Percentiles rank a stretch among this genome's conserved stretches.
Evolutionary conservation across 2,329 filamentous ascomycete genomes (phyloP).

Genomic region (Exophiala spinifera): DNA sequence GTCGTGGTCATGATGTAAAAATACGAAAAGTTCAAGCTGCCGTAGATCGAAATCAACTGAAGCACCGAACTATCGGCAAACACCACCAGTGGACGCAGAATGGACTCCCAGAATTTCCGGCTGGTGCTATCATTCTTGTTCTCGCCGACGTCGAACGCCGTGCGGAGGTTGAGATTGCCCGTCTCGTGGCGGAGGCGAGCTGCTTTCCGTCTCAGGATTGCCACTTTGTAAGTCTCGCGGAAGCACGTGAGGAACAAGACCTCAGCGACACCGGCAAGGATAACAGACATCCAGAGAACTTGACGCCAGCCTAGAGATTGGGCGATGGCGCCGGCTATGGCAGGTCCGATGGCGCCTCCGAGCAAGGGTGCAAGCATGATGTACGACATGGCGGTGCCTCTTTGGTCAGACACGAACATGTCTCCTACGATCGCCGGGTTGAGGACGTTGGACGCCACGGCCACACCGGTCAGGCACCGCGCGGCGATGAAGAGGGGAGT

Average conservation of each 20-base stretch:
- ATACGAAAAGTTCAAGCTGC: constrained; percentile 46
- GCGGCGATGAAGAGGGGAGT: constrained; percentile 41
- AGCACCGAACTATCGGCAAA: constrained; percentile 57
- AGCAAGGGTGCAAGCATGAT: constrained; percentile 58
- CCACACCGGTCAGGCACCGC: constrained; percentile 44
- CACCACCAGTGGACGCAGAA: constrained; percentile 56
- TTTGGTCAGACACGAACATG: constrained; percentile 56
- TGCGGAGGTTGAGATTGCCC: constrained; percentile 27
- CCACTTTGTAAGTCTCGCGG: constrained; percentile 35
- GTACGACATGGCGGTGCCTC: constrained; percentile 58
- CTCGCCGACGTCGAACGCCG: constrained; percentile 16
- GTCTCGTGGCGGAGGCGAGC: constrained; percentile 32
- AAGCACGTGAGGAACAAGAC: constrained; percentile 31
- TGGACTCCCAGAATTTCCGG: constrained; percentile 38
- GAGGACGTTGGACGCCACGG: constrained; percentile 53
- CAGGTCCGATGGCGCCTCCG: constrained; percentile 27
- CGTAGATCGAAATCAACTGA: constrained; percentile 47
- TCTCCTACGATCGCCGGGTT: constrained; percentile 64
- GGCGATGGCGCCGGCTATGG: constrained; percentile 29
- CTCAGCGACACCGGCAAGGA: constrained; percentile 20
- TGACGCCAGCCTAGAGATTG: constrained; percentile 28
- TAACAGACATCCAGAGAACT: constrained; percentile 27
- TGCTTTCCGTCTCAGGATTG: constrained; percentile 32
- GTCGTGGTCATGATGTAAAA: constrained; percentile 45
- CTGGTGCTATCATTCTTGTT: constrained; percentile 2